phyloP scores from a whole-genome alignment of 1,284 basidiomycete genomes.

The Ustilago loliicola region DNA sequence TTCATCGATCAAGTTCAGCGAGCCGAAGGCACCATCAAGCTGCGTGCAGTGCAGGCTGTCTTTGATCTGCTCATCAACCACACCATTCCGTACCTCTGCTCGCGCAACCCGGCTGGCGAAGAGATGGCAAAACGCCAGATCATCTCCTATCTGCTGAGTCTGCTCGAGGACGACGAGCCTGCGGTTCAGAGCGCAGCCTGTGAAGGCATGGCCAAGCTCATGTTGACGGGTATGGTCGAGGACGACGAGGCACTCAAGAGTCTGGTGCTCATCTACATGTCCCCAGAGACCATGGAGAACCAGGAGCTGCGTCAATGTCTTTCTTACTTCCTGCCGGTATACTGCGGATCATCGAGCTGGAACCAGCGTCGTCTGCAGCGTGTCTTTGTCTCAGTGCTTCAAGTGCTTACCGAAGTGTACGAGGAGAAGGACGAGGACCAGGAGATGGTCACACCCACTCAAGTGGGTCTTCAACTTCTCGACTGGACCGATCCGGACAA shows the following conservation, averaged over 20 bases:
- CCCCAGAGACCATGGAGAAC: conserved; percentile 86
- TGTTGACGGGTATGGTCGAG: conserved; percentile 79
- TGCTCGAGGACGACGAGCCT: conserved; percentile 78
- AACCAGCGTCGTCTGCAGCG: conserved; percentile 86
- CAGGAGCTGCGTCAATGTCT: conserved; percentile 91
- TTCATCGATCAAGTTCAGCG: conserved; percentile 87
- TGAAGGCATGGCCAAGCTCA: conserved; percentile 88
- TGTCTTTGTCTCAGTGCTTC: conserved; percentile 83
- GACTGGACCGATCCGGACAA: conserved; percentile 95
- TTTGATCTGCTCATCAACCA: conserved; percentile 94
- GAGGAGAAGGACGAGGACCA: conserved; percentile 82
- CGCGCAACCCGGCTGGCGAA: conserved; percentile 63
- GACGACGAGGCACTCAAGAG: conserved; percentile 76
- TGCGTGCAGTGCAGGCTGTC: conserved; percentile 85
- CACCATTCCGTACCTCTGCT: conserved; percentile 80
- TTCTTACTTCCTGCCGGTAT: conserved; percentile 95
- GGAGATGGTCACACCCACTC: conserved; percentile 83
- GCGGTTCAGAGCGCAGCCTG: conserved; percentile 82
- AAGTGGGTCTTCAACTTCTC: conserved; percentile 85
- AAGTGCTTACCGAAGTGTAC: conserved; percentile 79
- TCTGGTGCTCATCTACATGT: conserved; percentile 86
- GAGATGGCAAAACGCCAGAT: conserved; percentile 62
- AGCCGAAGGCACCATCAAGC: conserved; percentile 82
- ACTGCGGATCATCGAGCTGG: conserved; percentile 83
- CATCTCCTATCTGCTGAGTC: conserved; percentile 60